Conservation (phyloP, 805 yeast species). For the Candida ovalis region DNA sequence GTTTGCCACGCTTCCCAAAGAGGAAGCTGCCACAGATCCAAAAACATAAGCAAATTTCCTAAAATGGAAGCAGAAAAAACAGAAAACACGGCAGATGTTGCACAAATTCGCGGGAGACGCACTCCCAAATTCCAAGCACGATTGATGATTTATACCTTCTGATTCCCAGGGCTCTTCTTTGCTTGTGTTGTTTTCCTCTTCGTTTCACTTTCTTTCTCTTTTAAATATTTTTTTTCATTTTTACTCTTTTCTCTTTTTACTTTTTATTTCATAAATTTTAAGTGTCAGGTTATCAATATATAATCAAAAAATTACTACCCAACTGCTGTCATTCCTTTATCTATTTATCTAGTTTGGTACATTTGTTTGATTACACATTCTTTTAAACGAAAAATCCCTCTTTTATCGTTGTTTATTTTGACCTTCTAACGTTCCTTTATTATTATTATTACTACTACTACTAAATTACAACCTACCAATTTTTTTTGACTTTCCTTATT, state of each 20-base stretch:
- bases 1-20: too few species aligned
- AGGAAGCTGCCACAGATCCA: too few species aligned
- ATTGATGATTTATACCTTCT: too few species aligned
- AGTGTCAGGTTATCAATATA: not conserved
- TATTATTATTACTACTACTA: not conserved
- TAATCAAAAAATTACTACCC: not conserved
- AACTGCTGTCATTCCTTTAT: constrained; percentile 1
- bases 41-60: too few species aligned
- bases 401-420: not conserved
- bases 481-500: not conserved
- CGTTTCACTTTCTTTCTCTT: not conserved
- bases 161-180: too few species aligned
- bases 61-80: too few species aligned
- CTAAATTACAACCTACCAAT: too few species aligned
- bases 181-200: too few species aligned
- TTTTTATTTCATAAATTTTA: not conserved
- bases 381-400: constrained; percentile 30
- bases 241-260: not conserved
- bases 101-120: too few species aligned
- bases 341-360: not conserved
- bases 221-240: not conserved
- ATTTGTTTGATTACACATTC: constrained; percentile 4
- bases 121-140: too few species aligned
- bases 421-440: constrained; percentile 7
- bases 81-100: too few species aligned